phyloP scores from a whole-genome alignment of 2,329 filamentous ascomycete species.

The Penicillium thymicola region DNA sequence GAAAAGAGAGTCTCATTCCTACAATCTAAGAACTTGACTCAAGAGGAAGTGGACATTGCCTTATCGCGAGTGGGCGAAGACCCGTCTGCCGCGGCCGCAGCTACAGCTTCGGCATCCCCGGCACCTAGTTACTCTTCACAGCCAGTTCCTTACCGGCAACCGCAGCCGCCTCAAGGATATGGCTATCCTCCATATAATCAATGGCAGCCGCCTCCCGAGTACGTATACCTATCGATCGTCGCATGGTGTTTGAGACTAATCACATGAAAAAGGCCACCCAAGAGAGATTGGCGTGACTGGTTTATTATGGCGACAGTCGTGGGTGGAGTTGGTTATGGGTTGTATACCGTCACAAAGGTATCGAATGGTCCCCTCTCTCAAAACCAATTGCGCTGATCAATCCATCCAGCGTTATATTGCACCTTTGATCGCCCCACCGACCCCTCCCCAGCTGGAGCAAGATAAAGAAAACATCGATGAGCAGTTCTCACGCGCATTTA shows the following conservation, averaged over 20 bases:
- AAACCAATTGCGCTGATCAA: conserved; percentile 12
- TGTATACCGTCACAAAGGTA: conserved; percentile 85
- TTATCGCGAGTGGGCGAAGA: conserved; percentile 70
- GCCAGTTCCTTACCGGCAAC: conserved; percentile 38
- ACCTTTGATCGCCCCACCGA: conserved; percentile 88
- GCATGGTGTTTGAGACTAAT: conserved; percentile 8
- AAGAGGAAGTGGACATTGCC: conserved; percentile 87
- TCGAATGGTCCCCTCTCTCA: neutral
- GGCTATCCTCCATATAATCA: conserved; percentile 52
- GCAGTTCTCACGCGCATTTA: conserved; percentile 88
- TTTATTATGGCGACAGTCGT: conserved; percentile 99
- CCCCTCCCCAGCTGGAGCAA: conserved; percentile 86
- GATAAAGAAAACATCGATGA: conserved; percentile 93
- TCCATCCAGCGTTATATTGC: conserved; percentile 73
- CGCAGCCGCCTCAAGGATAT: conserved; percentile 45
- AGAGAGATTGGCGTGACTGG: conserved; percentile 95
- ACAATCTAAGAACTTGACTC: conserved; percentile 93
- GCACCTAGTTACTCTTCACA: conserved; percentile 49
- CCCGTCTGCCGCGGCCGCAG: conserved; percentile 44
- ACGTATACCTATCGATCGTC: conserved; percentile 23
- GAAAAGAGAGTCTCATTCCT: conserved; percentile 92
- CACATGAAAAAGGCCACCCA: conserved; percentile 52
- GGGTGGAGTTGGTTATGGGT: conserved; percentile 80
- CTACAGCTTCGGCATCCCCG: conserved; percentile 46
- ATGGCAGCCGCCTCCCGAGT: conserved; percentile 56